A percentile compares a stretch with the other conserved stretches of the same genome.
Conservation (phyloP, 306 rosid genomes). For the Sechiopsis laciniata region DNA sequence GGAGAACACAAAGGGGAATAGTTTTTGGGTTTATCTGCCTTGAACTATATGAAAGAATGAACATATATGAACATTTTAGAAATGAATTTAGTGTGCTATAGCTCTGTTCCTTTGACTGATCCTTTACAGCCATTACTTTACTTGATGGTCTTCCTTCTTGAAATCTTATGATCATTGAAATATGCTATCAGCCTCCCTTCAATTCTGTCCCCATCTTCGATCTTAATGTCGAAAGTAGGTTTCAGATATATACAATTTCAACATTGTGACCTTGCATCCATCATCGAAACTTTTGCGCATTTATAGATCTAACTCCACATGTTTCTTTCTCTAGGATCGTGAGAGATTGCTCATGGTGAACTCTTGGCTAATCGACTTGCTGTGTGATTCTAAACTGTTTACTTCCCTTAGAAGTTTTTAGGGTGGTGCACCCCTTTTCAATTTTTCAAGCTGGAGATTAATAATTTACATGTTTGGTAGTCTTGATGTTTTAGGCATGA, state of each 20-base stretch:
- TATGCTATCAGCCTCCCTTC: neutral
- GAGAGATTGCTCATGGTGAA: conserved; percentile 51
- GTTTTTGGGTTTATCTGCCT: neutral
- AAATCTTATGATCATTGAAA: conserved; percentile 9
- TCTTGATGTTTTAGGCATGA: conserved; percentile 14
- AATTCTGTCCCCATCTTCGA: neutral
- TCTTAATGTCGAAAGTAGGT: conserved; percentile 9
- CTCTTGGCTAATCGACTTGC: conserved; percentile 55
- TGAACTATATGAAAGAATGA: neutral
- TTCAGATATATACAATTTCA: neutral
- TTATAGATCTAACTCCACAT: conserved; percentile 18
- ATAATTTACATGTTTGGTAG: neutral
- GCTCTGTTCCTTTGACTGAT: conserved; percentile 1
- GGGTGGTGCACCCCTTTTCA: neutral
- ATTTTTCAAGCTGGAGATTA: conserved; percentile 2
- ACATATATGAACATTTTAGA: neutral
- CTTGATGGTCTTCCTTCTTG: neutral
- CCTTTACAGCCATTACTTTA: neutral
- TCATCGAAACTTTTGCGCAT: conserved; percentile 7
- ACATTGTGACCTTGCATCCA: conserved; percentile 12
- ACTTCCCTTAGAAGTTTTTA: conserved; percentile 27
- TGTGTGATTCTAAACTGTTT: conserved; percentile 28
- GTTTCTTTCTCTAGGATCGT: conserved; percentile 70
- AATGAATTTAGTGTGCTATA: neutral
- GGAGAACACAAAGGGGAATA: neutral